Evolutionary conservation across 208 protist species (phyloP), one percentile per base, ranked within the genome.

Genomic region (Wallacemonas sp.): DNA sequence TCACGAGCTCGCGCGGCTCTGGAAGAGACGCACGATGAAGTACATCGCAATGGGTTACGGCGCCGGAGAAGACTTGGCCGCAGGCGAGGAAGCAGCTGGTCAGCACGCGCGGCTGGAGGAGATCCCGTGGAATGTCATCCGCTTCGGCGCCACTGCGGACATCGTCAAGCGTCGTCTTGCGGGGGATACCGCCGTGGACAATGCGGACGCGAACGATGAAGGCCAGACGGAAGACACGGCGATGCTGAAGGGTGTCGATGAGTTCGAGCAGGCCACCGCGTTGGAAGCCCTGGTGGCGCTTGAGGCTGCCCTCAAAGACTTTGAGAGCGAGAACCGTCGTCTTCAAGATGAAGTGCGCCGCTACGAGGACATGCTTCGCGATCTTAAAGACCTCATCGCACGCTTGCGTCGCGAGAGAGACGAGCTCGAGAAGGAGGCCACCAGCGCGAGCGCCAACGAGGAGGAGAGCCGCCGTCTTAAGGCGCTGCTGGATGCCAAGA

Each of bases 21-120:
- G 84, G 84, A 90, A 90, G 68, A 80, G 82, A n/a, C 80, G 80
- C 12, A 74, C 80, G 26, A 90, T 90, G 84, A 65, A 76, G 63
- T 72, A 75, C 72, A 80, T 90, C 53, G 84, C 84, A 22, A 66
- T 73, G 73, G 62, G 78, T 63, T 84, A 80, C 53, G 78, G 78
- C 33, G 68, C 49, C 5, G 66, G 60, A 1, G 54, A 28, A n/a
- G 47, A 60, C 19, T 1, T 31, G 5, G 67, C 42, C 34, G 39
- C 4, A 12, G 56, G 36, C 1, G 27, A 14, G 9, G 39, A 49
- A 3, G 21, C 19, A 38, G 54, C 34, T 6, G 30, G 17, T 4
- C 22, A 9, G 36, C 51, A 22, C 31, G 51, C 28, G 51, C 46
- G 72, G 34, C 63, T 68, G 5, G 69, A 70, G 21, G 66, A 49